phyloP scores from a whole-genome alignment of 768 basidiomycete species.

The Hysterangium stoloniferum region DNA sequence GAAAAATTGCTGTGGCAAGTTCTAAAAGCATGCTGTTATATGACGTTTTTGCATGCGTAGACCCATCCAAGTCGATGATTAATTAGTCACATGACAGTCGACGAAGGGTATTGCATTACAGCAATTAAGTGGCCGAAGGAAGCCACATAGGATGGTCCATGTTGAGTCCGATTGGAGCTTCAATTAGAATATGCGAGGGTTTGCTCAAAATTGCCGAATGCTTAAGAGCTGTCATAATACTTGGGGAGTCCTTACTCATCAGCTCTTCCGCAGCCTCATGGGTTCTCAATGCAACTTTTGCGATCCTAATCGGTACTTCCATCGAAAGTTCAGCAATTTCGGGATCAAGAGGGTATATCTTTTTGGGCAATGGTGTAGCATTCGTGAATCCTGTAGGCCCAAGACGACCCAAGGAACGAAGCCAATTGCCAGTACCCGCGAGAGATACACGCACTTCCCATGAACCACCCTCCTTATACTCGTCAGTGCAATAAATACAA shows the following conservation, averaged over 20 bases:
- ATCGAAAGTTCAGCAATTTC: slow-evolving; percentile 32
- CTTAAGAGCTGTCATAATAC: slow-evolving; percentile 33
- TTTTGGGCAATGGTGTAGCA: slow-evolving; percentile 35
- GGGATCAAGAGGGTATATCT: slow-evolving; percentile 31
- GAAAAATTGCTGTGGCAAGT: no score
- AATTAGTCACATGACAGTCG: no score
- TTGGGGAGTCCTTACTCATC: slow-evolving; percentile 11
- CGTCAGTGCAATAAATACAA: no score
- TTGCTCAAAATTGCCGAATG: slow-evolving; percentile 38
- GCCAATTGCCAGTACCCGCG: slow-evolving; percentile 47
- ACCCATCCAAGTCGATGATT: no score
- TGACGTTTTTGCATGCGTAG: no score
- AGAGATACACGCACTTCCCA: slow-evolving; percentile 56
- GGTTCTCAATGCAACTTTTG: slow-evolving; percentile 12
- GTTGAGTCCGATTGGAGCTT: slow-evolving; percentile 29
- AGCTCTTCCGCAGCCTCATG: slow-evolving; percentile 12
- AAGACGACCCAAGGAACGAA: slow-evolving; percentile 45
- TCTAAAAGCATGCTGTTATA: no score
- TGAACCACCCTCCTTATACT: slow-evolving; percentile 56
- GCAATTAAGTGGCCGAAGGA: no score
- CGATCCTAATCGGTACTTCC: slow-evolving; percentile 24
- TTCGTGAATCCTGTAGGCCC: slow-evolving; percentile 18
- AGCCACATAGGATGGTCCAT: slow-evolving; percentile 26
- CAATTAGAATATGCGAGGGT: slow-evolving; percentile 36
- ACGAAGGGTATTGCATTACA: no score